These are phyloP conservation scores for Colletotrichum tropicale DNA, from an alignment of 2,329 filamentous ascomycete species.

Conservation along the genomic window DNA sequence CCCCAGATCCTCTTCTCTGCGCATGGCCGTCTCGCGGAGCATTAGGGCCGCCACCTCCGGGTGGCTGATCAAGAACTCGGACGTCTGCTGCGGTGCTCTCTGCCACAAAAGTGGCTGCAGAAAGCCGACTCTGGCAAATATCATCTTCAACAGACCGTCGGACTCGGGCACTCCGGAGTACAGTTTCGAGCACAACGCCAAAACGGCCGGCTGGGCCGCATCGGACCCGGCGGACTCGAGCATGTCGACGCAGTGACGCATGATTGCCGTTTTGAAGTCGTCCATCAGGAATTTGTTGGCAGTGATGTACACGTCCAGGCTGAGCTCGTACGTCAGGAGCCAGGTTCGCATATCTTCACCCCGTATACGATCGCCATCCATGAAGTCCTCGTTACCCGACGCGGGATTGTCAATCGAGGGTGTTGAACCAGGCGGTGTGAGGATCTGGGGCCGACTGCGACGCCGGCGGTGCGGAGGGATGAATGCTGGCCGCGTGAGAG, in stretches of 20 bases:
- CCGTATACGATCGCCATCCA: slow-evolving; percentile 37
- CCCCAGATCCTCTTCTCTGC: slow-evolving; percentile 43
- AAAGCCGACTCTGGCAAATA: slow-evolving; percentile 54
- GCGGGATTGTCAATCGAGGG: slow-evolving; percentile 10
- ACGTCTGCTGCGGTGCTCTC: slow-evolving; percentile 41
- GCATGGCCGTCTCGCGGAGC: slow-evolving; percentile 48
- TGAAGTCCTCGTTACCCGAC: slow-evolving; percentile 18
- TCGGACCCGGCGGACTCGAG: slow-evolving; percentile 47
- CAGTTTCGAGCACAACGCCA: slow-evolving; percentile 47
- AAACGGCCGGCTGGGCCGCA: slow-evolving; percentile 46
- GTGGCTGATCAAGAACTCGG: slow-evolving; percentile 45
- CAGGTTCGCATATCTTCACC: slow-evolving; percentile 51
- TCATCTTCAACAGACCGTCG: slow-evolving; percentile 50
- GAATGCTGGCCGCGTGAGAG: slow-evolving; percentile 3
- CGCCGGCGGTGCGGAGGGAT: slow-evolving; percentile 16
- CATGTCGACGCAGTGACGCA: slow-evolving; percentile 49
- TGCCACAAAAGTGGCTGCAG: slow-evolving; percentile 50
- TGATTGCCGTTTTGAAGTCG: slow-evolving; percentile 46
- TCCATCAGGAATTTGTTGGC: slow-evolving; percentile 52
- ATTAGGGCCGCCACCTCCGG: slow-evolving; percentile 52
- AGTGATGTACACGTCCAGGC: slow-evolving; percentile 54
- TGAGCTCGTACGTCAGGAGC: slow-evolving; percentile 50
- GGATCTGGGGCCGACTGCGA: slow-evolving; percentile 8
- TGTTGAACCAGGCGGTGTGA: slow-evolving; percentile 17
- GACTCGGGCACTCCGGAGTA: slow-evolving; percentile 45